Base-by-base conservation (phyloP, 2,329 filamentous ascomycete genomes). In the Fusarium napiforme region DNA sequence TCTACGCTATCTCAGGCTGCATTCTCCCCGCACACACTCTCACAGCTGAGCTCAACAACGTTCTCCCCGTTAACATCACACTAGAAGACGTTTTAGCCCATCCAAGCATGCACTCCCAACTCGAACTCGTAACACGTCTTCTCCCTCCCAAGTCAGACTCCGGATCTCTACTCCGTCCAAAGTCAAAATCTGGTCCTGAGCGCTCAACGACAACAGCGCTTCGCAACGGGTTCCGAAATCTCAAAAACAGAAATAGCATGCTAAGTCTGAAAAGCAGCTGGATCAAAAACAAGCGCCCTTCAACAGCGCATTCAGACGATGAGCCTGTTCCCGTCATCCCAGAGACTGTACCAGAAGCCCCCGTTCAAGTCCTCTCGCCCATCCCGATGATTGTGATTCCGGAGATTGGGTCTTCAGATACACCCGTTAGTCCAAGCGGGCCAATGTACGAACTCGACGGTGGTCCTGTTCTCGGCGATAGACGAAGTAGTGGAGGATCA, bases 1-100 rank as follows among this genome's bases (percentile, higher is more conserved):
- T 89, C 76, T 88, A 85, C 74, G 83, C 87, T 52, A 82, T 88
- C 18, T 87, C 85, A 79, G 84, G 84, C 12, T 85, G 85, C 4
- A 79, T 88, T 28, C 80, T 89, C 46, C 83, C 87, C 0, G 87
- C 87, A 0, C 80, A 84, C 11, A 81, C 85, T 69, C 81, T 89
- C 36, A 83, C 86, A 6, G 78, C 82, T 9, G 82, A 82, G 57
- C 82, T 88, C 53, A 87, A 85, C 60, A 79, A 80, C 7, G 81
- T 82, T 21, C 79, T 88, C 19, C 76, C 78, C 15, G 76, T 87
- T 9, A 78, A 75, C 28, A 77, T 88, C 47, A 83, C 82, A 0
- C 83, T 85, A 59, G 85, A 86, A 55, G 87, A 88, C 37, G 81
- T 89, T 28, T 78, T 88, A n/a, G 80, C 85, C 18, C 78, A 87